phyloP scores from a whole-genome alignment of 352 stramenopile species.

The Hyaloperonospora arabidopsidis region DNA sequence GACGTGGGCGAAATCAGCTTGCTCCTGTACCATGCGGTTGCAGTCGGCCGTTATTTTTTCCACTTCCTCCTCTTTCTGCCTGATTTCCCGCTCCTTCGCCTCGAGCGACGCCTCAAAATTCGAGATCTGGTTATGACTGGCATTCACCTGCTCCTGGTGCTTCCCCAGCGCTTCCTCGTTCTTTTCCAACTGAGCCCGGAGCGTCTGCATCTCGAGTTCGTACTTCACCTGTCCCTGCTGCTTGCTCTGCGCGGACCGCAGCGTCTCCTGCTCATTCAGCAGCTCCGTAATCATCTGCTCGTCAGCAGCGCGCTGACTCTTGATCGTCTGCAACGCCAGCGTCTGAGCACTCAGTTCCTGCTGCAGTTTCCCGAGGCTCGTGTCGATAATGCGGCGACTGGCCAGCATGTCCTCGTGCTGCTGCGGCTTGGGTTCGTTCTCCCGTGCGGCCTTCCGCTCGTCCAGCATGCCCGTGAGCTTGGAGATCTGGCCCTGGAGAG shows the following conservation, averaged over 20 bases:
- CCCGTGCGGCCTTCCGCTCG: slow-evolving; percentile 27
- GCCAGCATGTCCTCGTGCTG: slow-evolving; percentile 80
- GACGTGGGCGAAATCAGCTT: slow-evolving; percentile 60
- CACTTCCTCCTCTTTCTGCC: slow-evolving; percentile 67
- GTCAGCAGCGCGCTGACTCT: slow-evolving; percentile 60
- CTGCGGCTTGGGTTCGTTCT: slow-evolving; percentile 41
- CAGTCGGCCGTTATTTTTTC: slow-evolving; percentile 79
- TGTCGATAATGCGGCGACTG: slow-evolving; percentile 76
- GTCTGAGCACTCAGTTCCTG: slow-evolving; percentile 55
- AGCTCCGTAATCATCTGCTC: slow-evolving; percentile 80
- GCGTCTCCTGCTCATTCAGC: slow-evolving; percentile 76
- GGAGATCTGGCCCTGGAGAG: slow-evolving; percentile 68
- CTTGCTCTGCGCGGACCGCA: slow-evolving; percentile 45
- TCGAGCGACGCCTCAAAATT: slow-evolving; percentile 62
- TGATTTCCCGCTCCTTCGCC: slow-evolving; percentile 55
- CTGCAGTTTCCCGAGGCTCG: slow-evolving; percentile 69
- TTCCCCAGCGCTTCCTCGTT: slow-evolving; percentile 63
- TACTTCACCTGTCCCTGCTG: slow-evolving; percentile 41
- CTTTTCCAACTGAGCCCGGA: slow-evolving; percentile 55
- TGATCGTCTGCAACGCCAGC: slow-evolving; percentile 49
- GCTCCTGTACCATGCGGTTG: slow-evolving; percentile 81
- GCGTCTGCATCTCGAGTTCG: slow-evolving; percentile 64
- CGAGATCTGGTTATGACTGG: slow-evolving; percentile 58
- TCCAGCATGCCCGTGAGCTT: slow-evolving; percentile 75
- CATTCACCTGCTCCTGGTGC: slow-evolving; percentile 61